phyloP scores from a whole-genome alignment of 140 eudicot genomes.

The Erigeron philadelphicus region DNA sequence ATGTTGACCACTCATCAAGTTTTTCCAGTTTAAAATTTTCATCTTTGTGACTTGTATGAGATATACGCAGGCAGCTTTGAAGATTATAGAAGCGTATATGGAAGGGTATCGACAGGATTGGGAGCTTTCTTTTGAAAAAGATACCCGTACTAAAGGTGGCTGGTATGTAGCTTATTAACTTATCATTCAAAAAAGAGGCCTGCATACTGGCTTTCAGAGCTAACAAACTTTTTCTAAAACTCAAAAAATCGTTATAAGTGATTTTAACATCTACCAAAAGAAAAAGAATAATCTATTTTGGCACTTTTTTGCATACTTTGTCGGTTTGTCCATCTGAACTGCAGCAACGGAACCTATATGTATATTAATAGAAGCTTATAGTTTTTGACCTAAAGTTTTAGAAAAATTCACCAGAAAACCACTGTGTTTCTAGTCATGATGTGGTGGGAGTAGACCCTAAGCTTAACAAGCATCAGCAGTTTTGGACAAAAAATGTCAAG shows the following conservation, averaged over 20 bases:
- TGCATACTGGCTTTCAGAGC: too few relatives aligned
- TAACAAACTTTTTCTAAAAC: too few relatives aligned
- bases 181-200: too few relatives aligned
- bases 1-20: conserved; percentile 14
- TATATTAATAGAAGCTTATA: background rate
- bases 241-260: too few relatives aligned
- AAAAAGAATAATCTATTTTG: too few relatives aligned
- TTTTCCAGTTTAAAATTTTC: conserved; percentile 3
- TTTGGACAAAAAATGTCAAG: background rate
- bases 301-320: background rate
- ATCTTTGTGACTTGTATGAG: background rate
- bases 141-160: conserved; percentile 87
- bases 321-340: background rate
- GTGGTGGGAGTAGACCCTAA: too few relatives aligned
- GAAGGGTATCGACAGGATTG: conserved; percentile 97
- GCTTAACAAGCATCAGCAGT: background rate
- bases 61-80: conserved; percentile 65
- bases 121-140: conserved; percentile 86
- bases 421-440: too few relatives aligned
- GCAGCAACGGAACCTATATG: background rate
- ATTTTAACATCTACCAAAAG: too few relatives aligned
- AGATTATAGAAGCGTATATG: conserved; percentile 73
- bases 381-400: too few relatives aligned
- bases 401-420: too few relatives aligned
- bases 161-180: conserved; percentile 45